phyloP scores from a whole-genome alignment of 208 protist genomes.

The Wallacemonas sp. region DNA sequence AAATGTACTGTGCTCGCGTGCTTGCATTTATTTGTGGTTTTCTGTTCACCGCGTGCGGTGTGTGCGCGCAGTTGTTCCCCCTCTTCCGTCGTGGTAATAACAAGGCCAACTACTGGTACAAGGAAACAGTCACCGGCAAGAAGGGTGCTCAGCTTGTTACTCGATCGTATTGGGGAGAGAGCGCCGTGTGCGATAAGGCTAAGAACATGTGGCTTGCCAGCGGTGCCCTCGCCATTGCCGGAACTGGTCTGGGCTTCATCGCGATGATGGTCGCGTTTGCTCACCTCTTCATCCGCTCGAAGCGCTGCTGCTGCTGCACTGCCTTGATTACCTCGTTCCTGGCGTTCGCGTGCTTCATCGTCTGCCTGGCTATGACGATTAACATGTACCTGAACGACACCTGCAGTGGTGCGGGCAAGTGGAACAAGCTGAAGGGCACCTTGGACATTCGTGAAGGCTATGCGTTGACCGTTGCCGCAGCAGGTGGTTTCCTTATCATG shows the following conservation, averaged over 20 bases:
- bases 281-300: constrained; percentile 13
- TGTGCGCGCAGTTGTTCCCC: constrained; percentile 20
- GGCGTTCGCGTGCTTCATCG: constrained; percentile 12
- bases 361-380: constrained; percentile 9
- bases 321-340: constrained; percentile 13
- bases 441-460: constrained; percentile 16
- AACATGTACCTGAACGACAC: constrained; percentile 18
- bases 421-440: constrained; percentile 3
- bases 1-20: constrained; percentile 20
- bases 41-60: constrained; percentile 19
- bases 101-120: constrained; percentile 22
- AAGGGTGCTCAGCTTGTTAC: not conserved
- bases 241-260: constrained; percentile 9
- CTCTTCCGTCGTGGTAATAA: constrained; percentile 13
- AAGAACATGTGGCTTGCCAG: constrained; percentile 18
- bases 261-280: constrained; percentile 14
- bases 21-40: constrained; percentile 22
- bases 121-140: not conserved
- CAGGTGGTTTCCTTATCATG: constrained; percentile 18
- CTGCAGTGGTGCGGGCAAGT: not conserved
- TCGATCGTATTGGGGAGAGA: constrained; percentile 11
- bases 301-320: constrained; percentile 18
- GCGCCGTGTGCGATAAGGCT: constrained; percentile 8
- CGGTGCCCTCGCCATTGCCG: constrained; percentile 18
- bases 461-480: constrained; percentile 8